Conservation (phyloP, 139 green algal genomes). For the Coccomyxa sp. region DNA sequence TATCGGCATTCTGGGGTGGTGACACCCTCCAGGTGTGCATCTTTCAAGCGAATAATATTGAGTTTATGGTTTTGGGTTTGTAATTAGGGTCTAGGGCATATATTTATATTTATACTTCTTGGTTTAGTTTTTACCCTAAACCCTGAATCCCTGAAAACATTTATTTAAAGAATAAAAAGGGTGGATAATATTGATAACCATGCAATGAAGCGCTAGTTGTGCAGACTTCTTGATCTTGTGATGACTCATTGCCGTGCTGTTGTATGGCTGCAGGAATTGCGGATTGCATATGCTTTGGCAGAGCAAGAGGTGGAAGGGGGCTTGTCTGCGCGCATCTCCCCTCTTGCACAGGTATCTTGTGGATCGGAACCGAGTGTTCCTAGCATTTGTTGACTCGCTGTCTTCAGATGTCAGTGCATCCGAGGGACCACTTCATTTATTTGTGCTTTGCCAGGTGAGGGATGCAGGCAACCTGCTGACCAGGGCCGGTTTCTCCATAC, state of each 20-base stretch:
- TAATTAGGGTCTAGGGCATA: too few species aligned
- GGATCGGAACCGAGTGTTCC: neutral
- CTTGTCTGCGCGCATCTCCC: constrained; percentile 68
- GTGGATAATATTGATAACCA: too few species aligned
- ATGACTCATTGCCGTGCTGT: too few species aligned
- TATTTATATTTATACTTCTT: too few species aligned
- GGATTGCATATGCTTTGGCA: constrained; percentile 69
- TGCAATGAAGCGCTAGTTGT: too few species aligned
- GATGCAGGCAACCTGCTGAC: constrained; percentile 76
- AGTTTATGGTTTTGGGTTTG: too few species aligned
- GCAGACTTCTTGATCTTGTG: too few species aligned
- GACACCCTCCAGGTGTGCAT: constrained; percentile 58
- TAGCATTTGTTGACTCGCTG: neutral
- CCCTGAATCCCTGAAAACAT: too few species aligned
- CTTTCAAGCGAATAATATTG: neutral
- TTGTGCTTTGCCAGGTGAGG: constrained; percentile 43
- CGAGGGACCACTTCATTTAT: neutral
- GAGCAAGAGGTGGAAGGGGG: constrained; percentile 77
- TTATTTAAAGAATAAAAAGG: too few species aligned
- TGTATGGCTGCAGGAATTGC: constrained; percentile 46
- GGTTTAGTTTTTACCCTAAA: too few species aligned
- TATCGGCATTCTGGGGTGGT: constrained; percentile 71
- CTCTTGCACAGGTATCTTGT: constrained; percentile 56
- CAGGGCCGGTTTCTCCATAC: constrained; percentile 58
- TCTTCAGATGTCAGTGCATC: neutral